Evolutionary conservation across 2,329 filamentous ascomycete genomes (phyloP), one percentile per base, ranked within the genome.

Genomic region (Xylaria sp.): DNA sequence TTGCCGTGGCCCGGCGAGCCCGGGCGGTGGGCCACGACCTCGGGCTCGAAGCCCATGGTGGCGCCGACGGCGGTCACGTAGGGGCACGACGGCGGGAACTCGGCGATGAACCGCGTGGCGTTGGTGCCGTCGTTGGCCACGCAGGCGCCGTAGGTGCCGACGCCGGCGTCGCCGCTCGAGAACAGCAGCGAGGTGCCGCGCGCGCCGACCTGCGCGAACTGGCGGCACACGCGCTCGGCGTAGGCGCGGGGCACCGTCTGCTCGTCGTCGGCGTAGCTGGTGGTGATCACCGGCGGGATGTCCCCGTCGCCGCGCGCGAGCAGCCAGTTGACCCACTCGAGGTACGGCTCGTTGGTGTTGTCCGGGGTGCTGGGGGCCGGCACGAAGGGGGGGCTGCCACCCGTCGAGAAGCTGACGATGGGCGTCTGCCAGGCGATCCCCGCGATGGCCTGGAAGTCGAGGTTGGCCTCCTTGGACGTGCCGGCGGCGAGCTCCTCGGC

Each of bases 211-310:
- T 82, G 74, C 7, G 80, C 80, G 52, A 85, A 78, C 55, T 80
- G 66, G 42, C 76, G 70, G 66, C 82, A 85, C 3, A 83, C 80
- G 17, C 76, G 74, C 49, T 71, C 64, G 0, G 82, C 82, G 56
- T 84, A 85, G 1, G 73, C 69, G 5, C 56, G 58, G 2, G 82
- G 82, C 0, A 85, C 79, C 0, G 76, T 76, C 44, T 81, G 73
- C 69, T 86, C 83, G 58, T 84, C 78, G 60, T 85, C 82, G 13
- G 77, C 80, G 63, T 85, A 86, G 13, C 80, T 83, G 18, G 83
- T 77, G 43, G 79, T 80, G 11, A 86, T 73, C 2, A 85, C 78
- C 47, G 82, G 80, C 1, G 84, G 83, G 11, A 63, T 18, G 76
- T 66, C 13, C 70, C 66, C 54, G n/a, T n/a, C n/a, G n/a, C n/a